Percentiles rank a stretch among this genome's conserved stretches.
Conservation (phyloP, 2,329 filamentous ascomycete species). For the Colletotrichum liaoningense region DNA sequence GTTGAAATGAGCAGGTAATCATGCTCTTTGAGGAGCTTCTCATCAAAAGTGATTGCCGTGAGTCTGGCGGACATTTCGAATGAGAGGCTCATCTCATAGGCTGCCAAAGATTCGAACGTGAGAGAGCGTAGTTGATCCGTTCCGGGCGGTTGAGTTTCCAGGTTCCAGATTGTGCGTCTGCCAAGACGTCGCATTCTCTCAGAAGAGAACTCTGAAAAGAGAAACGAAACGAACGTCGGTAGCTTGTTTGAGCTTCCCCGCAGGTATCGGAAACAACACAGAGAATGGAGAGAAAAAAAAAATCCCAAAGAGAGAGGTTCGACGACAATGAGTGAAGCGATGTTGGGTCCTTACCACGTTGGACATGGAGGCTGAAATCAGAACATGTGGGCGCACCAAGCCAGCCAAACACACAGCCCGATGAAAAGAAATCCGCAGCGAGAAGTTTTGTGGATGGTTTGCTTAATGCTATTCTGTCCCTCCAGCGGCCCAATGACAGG, state of each 20-base stretch:
- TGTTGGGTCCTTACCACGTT: not conserved
- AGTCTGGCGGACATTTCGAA: not conserved
- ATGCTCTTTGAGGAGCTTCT: not conserved
- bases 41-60: not conserved
- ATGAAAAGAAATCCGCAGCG: conserved; percentile 26
- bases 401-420: not conserved
- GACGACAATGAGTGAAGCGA: not conserved
- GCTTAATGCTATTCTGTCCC: not conserved
- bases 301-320: not conserved
- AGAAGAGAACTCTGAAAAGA: conserved; percentile 5
- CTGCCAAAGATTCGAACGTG: not conserved
- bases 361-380: not conserved
- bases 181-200: conserved; percentile 27
- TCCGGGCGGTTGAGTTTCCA: not conserved
- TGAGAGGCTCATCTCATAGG: not conserved
- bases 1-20: not conserved
- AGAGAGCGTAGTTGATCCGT: not conserved
- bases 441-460: not conserved
- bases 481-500: conserved; percentile 5
- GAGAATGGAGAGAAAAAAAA: not conserved
- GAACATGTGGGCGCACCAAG: not conserved
- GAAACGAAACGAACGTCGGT: not conserved
- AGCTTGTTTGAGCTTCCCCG: not conserved
- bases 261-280: not conserved
- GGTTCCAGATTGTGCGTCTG: not conserved